A percentile compares a stretch with the other conserved stretches of the same genome.
phyloP scores from a whole-genome alignment of 306 rosid genomes.

The Quercus robur region DNA sequence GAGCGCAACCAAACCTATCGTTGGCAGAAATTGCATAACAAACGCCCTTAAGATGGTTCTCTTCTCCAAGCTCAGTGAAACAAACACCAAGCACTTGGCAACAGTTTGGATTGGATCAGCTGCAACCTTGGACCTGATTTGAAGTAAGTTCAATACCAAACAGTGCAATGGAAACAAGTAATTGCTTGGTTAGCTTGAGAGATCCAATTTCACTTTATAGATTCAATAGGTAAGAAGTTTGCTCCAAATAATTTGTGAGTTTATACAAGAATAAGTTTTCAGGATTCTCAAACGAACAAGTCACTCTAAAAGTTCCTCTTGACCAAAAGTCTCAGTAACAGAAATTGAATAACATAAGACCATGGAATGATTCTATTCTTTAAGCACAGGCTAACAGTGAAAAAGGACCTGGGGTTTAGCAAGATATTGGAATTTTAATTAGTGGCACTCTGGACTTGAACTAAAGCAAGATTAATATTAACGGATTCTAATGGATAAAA shows the following conservation, averaged over 20 bases:
- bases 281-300: background rate
- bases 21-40: conserved; percentile 20
- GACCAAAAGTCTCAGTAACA: conserved; percentile 22
- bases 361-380: conserved; percentile 30
- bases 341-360: conserved; percentile 18
- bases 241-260: no score
- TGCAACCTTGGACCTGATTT: no score
- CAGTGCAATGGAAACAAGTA: no score
- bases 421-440: background rate
- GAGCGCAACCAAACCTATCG: conserved; percentile 18
- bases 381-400: conserved; percentile 20
- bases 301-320: background rate
- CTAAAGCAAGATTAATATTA: background rate
- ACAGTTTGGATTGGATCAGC: background rate
- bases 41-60: conserved; percentile 35
- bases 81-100: background rate
- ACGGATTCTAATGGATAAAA: background rate
- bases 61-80: conserved; percentile 34
- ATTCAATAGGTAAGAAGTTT: no score
- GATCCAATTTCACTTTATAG: no score
- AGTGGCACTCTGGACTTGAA: background rate
- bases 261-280: no score
- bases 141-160: no score
- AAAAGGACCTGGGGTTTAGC: background rate
- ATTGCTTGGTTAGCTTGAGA: no score